Evolutionary conservation across 257 asterid genomes (phyloP), one percentile per base, ranked within the genome.

Genomic region (Przewalskia tangutica): DNA sequence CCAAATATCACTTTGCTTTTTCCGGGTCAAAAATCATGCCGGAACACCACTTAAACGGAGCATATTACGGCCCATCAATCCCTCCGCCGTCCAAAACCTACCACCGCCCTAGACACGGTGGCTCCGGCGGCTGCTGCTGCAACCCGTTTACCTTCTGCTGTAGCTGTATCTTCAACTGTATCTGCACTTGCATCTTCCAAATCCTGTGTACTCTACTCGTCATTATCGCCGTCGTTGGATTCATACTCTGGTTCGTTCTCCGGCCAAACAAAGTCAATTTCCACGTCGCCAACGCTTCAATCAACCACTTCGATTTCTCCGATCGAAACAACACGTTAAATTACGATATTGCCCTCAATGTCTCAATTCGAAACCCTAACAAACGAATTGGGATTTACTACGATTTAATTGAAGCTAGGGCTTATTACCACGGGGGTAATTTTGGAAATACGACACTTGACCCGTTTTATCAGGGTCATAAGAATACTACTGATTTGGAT

Each of bases 21-120:
- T 38, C 38, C 23, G 54, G 32, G 32, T 42, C 17, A n/a, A 6
- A 38, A 38, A 38, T 55, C 62, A 86, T 88, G 89, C 77, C 86
- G 48, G 85, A 75, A 38, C 77, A 81, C 16, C 85, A 83, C 55
- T 86, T 95, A 82, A 92, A 95, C 88, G 98, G 98, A 53, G 96
- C 97, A 66, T 93, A 91, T 86, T 95, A 94, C 87, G 98, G 99
- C 78, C 99, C 99, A 3, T 87, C 95, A 32, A 84, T 94, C 40
- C 98, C 97, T 0, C 91, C 91, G 16, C 85, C 92, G 67, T 0
- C 89, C 4, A 92, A 92, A 55, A 4, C 88, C 40, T 91, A 88
- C 84, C 87, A 89, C 91, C 92, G 97, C 84, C 97, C 85, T 2
- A 81, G 90, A 18, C 83, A 84, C 66, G 70, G 88, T 66, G 85